Percentiles rank a stretch among this genome's conserved stretches.
phyloP scores from a whole-genome alignment of 106 monocot genomes.

The Acorus calamus region DNA sequence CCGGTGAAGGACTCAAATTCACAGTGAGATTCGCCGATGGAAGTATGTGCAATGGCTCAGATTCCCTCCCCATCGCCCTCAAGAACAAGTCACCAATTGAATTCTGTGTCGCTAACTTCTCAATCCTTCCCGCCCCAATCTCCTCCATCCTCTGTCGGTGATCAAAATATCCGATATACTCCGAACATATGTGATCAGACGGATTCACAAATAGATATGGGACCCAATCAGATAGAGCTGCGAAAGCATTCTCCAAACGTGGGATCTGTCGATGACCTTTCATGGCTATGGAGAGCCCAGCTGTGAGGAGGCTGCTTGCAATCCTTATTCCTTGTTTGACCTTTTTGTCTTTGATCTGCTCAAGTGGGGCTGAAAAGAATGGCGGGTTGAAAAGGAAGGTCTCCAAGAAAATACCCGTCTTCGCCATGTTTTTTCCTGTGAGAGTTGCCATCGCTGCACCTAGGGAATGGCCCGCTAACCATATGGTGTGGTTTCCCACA shows the following conservation, averaged over 20 bases:
- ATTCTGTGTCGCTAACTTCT: slow-evolving; percentile 75
- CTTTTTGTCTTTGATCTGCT: slow-evolving; percentile 64
- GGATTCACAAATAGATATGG: slow-evolving; percentile 88
- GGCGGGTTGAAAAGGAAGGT: slow-evolving; percentile 90
- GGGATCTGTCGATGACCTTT: slow-evolving; percentile 19
- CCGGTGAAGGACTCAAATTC: slow-evolving; percentile 53
- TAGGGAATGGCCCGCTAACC: slow-evolving; percentile 87
- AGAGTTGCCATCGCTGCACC: slow-evolving; percentile 73
- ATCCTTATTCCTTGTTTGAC: slow-evolving; percentile 71
- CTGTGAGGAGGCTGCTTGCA: slow-evolving; percentile 79
- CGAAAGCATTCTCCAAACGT: slow-evolving; percentile 33
- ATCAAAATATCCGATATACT: slow-evolving; percentile 87
- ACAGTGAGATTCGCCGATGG: slow-evolving; percentile 70
- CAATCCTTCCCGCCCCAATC: slow-evolving; percentile 68
- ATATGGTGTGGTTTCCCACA: slow-evolving; percentile 39
- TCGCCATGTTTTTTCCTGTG: slow-evolving; percentile 74
- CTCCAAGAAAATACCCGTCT: slow-evolving; percentile 40
- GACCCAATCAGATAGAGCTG: slow-evolving; percentile 47
- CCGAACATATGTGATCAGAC: slow-evolving; percentile 64
- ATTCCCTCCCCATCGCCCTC: slow-evolving; percentile 60
- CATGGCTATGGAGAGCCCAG: slow-evolving; percentile 54
- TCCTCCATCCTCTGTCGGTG: slow-evolving; percentile 78
- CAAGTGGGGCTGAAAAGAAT: slow-evolving; percentile 74
- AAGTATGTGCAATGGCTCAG: slow-evolving; percentile 71
- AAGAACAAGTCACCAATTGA: slow-evolving; percentile 64